Evolutionary conservation across 345 rosid genomes (phyloP).

Genomic region (Zanthoxylum bungeanum): DNA sequence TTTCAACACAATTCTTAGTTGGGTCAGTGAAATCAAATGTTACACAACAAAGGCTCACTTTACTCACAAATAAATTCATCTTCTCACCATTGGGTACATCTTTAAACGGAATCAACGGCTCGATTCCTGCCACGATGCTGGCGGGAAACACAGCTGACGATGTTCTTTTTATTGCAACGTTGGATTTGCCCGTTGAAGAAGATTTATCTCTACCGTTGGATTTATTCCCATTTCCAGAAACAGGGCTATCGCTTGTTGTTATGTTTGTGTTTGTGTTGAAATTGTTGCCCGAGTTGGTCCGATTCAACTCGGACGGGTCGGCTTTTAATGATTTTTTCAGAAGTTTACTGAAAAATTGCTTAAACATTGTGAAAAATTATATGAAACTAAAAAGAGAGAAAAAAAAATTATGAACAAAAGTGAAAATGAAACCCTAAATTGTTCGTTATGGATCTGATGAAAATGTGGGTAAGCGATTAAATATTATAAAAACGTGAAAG

Average conservation of each 20-base stretch:
- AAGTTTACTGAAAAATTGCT: conserved; percentile 68
- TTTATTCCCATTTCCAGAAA: conserved; percentile 30
- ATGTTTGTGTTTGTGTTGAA: not conserved
- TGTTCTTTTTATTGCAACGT: conserved; percentile 46
- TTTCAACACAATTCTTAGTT: conserved; percentile 59
- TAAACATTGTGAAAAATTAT: conserved; percentile 42
- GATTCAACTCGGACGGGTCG: conserved; percentile 43
- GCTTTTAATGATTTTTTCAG: conserved; percentile 60
- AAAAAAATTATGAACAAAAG: conserved; percentile 2
- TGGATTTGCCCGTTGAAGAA: conserved; percentile 40
- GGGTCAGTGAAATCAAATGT: conserved; percentile 80
- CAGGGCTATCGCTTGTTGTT: not conserved
- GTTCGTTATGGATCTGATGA: conserved; percentile 33
- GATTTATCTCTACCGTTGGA: conserved; percentile 33
- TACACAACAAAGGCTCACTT: conserved; percentile 85
- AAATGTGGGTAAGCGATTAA: not conserved
- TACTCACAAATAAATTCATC: conserved; percentile 77
- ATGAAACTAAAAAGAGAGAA: not conserved
- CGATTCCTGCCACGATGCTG: conserved; percentile 74
- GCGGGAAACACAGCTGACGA: conserved; percentile 79
- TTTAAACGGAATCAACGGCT: conserved; percentile 80
- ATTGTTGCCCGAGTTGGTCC: conserved; percentile 32
- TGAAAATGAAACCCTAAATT: conserved; percentile 20
- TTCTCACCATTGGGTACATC: conserved; percentile 68
- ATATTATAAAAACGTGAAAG: not conserved